Percentiles rank a stretch among this genome's conserved stretches.
Conservation (phyloP, 176 grass and related monocot genomes). For the Oropetium thomaeum region DNA sequence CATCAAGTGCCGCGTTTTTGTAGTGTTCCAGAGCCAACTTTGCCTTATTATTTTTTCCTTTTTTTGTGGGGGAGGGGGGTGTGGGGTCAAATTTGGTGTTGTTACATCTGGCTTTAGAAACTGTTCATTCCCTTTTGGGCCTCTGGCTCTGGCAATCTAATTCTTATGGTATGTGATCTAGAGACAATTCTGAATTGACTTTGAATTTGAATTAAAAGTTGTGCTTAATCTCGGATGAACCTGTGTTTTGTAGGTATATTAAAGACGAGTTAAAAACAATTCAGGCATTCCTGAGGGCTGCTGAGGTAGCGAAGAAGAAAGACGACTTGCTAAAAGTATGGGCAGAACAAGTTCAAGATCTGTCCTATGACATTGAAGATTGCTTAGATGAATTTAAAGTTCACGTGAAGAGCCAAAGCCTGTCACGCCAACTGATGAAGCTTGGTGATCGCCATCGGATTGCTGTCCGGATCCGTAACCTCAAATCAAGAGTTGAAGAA, state of each 20-base stretch:
- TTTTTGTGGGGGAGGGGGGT: too few relatives aligned
- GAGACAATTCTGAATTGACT: background rate
- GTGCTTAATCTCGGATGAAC: background rate
- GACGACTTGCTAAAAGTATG: conserved; percentile 15
- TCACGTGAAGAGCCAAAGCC: background rate
- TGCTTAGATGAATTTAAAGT: background rate
- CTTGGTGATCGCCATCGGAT: background rate
- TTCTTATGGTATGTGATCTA: background rate
- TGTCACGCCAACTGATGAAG: background rate
- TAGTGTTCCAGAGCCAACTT: too few relatives aligned
- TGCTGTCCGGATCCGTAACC: background rate
- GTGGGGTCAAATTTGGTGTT: too few relatives aligned
- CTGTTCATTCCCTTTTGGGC: background rate
- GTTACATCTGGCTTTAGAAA: too few relatives aligned
- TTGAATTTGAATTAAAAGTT: background rate
- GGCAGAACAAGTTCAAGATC: conserved; percentile 22
- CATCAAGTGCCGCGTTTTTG: too few relatives aligned
- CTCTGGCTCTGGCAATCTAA: background rate
- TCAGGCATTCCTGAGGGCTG: conserved; percentile 29
- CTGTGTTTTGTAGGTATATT: conserved; percentile 30
- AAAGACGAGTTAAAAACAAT: conserved; percentile 39
- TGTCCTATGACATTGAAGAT: conserved; percentile 15
- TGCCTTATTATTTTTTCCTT: too few relatives aligned
- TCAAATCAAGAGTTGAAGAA: background rate
- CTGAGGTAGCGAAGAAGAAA: conserved; percentile 26